phyloP scores from a whole-genome alignment of 768 basidiomycete species.

The Mrakia hoshinonis region DNA sequence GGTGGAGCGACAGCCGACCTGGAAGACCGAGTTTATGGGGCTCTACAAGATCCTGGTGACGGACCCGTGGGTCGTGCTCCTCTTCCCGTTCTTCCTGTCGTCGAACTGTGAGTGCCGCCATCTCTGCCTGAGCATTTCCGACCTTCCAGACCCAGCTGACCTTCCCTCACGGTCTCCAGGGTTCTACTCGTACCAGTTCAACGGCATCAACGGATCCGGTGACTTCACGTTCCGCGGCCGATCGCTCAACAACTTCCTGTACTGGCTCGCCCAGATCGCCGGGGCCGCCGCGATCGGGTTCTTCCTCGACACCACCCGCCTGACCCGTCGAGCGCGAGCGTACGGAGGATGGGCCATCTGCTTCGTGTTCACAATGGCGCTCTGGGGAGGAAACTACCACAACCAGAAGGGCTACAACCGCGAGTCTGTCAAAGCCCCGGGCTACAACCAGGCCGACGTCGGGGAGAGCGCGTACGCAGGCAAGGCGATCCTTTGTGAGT shows the following conservation, averaged over 20 bases:
- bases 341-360: neutral
- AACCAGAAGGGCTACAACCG: neutral
- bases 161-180: neutral
- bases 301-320: constrained; percentile 4
- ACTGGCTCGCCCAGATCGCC: constrained; percentile 16
- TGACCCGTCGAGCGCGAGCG: neutral
- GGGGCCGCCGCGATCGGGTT: neutral
- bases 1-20: constrained; percentile 26
- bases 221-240: constrained; percentile 5
- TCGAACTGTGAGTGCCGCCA: constrained; percentile 18
- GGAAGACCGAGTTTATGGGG: constrained; percentile 29
- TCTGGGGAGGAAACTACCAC: neutral
- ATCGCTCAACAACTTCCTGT: constrained; percentile 11
- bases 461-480: neutral
- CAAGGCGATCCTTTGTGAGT: neutral
- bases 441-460: neutral
- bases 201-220: constrained; percentile 4
- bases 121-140: neutral
- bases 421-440: neutral
- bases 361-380: neutral
- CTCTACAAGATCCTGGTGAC: constrained; percentile 21
- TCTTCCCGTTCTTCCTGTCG: constrained; percentile 30
- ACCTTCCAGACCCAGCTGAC: neutral
- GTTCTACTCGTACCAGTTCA: neutral
- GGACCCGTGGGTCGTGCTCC: constrained; percentile 25